Conservation (phyloP, 495 filamentous ascomycete genomes). For the Penicillium steckii region DNA sequence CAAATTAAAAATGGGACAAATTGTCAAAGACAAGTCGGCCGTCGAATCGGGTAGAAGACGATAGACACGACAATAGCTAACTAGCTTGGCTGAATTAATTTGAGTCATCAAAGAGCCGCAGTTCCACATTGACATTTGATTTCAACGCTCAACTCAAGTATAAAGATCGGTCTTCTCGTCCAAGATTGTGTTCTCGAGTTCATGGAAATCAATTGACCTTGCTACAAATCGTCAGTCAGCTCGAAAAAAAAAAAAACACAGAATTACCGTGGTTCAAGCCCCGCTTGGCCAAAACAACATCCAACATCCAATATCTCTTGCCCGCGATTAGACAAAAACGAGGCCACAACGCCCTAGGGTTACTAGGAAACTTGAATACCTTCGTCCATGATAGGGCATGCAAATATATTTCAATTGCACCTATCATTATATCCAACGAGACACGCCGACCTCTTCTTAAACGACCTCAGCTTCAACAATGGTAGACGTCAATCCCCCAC, state of each 20-base stretch:
- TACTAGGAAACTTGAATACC: too few species aligned
- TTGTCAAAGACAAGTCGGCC: neutral
- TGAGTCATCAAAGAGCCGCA: neutral
- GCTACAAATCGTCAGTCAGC: neutral
- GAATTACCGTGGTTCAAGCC: neutral
- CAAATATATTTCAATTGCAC: neutral
- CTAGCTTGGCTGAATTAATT: neutral
- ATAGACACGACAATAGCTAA: too few species aligned
- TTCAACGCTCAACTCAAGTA: neutral
- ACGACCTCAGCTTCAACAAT: slow-evolving; percentile 2
- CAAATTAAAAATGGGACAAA: too few species aligned
- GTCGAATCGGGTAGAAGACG: neutral
- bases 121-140: too few species aligned
- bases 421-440: neutral
- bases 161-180: too few species aligned
- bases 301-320: neutral
- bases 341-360: too few species aligned
- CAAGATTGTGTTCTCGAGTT: neutral
- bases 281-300: neutral
- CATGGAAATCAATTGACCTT: neutral
- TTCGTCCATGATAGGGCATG: too few species aligned
- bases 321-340: neutral
- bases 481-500: slow-evolving; percentile 5
- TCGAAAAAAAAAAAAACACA: neutral
- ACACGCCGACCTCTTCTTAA: too few species aligned